These are phyloP conservation scores for Rhodosporidiobolus sp. DNA, from an alignment of 768 basidiomycete species.

Conservation along the genomic window DNA sequence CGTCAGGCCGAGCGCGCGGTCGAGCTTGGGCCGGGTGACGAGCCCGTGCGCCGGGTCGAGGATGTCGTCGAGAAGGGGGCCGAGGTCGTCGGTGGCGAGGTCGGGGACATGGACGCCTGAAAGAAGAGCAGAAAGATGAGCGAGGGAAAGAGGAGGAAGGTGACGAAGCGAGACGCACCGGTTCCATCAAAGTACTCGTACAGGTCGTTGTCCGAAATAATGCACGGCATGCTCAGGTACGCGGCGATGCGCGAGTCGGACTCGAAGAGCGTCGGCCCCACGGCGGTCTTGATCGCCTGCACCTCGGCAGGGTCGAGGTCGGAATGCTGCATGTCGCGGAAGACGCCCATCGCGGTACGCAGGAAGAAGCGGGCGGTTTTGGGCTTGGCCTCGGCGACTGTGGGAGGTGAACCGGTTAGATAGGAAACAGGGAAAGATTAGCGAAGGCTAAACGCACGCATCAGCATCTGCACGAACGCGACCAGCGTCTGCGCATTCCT, in stretches of 20 bases:
- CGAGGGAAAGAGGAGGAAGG: no score
- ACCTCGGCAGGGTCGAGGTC: slow-evolving; percentile 10
- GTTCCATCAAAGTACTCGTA: slow-evolving; percentile 34
- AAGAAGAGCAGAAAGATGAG: neutral
- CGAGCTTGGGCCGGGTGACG: slow-evolving; percentile 16
- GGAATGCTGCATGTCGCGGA: slow-evolving; percentile 32
- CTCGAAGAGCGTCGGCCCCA: slow-evolving; percentile 31
- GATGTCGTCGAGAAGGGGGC: slow-evolving; percentile 13
- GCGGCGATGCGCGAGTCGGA: slow-evolving; percentile 32
- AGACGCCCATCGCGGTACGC: slow-evolving; percentile 33
- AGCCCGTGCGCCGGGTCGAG: slow-evolving; percentile 8
- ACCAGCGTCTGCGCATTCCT: slow-evolving; percentile 27
- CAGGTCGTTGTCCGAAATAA: slow-evolving; percentile 36
- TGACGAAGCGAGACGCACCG: neutral
- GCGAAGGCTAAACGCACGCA: slow-evolving; percentile 17
- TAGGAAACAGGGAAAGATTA: neutral
- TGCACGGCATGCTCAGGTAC: slow-evolving; percentile 19
- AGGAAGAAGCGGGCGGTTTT: slow-evolving; percentile 35
- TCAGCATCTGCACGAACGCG: slow-evolving; percentile 38
- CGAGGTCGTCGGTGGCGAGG: slow-evolving; percentile 26
- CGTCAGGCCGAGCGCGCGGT: slow-evolving; percentile 25
- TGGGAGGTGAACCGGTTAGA: neutral
- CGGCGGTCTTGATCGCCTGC: slow-evolving; percentile 3
- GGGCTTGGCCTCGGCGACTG: slow-evolving; percentile 33
- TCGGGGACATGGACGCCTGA: slow-evolving; percentile 33